Conservation (phyloP, 2,329 filamentous ascomycete species). For the Phymatotrichopsis omnivora region DNA sequence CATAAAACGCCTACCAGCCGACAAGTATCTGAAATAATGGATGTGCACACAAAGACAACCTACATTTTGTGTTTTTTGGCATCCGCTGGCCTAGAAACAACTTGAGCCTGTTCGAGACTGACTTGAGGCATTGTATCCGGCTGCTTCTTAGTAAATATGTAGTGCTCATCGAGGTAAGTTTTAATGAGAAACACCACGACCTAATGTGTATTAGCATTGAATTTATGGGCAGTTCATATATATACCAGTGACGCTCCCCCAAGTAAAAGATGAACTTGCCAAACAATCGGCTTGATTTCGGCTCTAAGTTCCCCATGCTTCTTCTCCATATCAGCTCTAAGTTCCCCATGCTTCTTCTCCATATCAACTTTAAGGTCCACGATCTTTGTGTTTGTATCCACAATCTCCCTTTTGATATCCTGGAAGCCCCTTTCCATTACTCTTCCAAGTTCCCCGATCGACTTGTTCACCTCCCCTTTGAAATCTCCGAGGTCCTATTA, state of each 20-base stretch:
- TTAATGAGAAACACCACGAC: conserved; percentile 13
- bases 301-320: conserved; percentile 10
- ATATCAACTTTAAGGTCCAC: no score
- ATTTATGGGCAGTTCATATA: conserved; percentile 6
- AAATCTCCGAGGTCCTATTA: conserved; percentile 11
- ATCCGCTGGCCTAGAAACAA: no score
- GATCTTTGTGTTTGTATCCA: conserved; percentile 2
- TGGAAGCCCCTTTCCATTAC: conserved; percentile 12
- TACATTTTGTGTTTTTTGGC: no score
- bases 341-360: conserved; percentile 2
- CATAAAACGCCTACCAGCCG: no score
- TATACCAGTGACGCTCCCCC: conserved; percentile 8
- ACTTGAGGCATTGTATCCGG: no score
- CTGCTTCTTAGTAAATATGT: no score
- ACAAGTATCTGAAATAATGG: no score
- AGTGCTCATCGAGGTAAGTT: conserved; percentile 12
- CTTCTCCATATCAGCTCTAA: conserved; percentile 4
- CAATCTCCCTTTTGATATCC: conserved; percentile 13
- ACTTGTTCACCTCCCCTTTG: conserved; percentile 10
- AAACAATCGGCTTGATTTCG: conserved; percentile 8
- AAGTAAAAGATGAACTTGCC: conserved; percentile 15
- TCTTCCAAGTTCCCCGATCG: conserved; percentile 16
- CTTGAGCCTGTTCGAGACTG: no score
- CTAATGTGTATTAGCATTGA: conserved; percentile 18
- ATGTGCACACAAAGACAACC: no score